Evolutionary conservation across 176 grass and related monocot genomes (phyloP), one percentile per base, ranked within the genome.

Genomic region (Canna indica): DNA sequence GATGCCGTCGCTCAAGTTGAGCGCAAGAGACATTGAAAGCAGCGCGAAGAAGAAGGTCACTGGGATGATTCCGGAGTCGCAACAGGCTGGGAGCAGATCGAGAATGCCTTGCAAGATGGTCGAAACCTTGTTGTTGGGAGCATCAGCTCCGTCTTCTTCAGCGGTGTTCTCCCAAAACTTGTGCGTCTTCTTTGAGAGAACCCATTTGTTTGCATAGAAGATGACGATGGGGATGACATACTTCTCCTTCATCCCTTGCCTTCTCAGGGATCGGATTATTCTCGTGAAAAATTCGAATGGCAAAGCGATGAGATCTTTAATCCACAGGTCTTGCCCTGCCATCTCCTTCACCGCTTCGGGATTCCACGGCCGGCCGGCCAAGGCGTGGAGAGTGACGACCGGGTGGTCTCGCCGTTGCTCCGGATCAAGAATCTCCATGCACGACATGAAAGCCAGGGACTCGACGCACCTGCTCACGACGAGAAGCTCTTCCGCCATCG

Each of bases 401-500:
- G 63, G 80, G 66, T n/a, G 81, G 66, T 84, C 67, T 4, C 74
- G 82, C 69, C 64, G 69, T 73, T 86, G 82, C 76, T 96, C 92
- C 1, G 93, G 93, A 59, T 96, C 93, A 8, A 96, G 82, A 53
- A 96, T 96, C 83, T 96, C 93, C 93, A 96, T 96, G 85, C 93
- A 96, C 44, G 93, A 89, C 94, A 93, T 99, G 80, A 99, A 99
- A 32, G 89, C 89, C 44, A 99, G 81, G 25, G 94, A 90, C 70
- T 99, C 89, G 68, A 99, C 77, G 81, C 94, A 99, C 20, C 89
- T 76, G 81, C 86, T 87, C 52, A 93, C 84, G 73, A 99, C 78
- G 29, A 92, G 75, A 57, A 99, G 80, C 80, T 93, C 86, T 77
- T 99, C 89, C 16, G 94, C 83, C 47, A 57, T 52, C 6, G 86